A percentile compares a stretch with the other conserved stretches of the same genome.
phyloP scores from a whole-genome alignment of 2,329 filamentous ascomycete species.

The Alternaria triticimaculans region DNA sequence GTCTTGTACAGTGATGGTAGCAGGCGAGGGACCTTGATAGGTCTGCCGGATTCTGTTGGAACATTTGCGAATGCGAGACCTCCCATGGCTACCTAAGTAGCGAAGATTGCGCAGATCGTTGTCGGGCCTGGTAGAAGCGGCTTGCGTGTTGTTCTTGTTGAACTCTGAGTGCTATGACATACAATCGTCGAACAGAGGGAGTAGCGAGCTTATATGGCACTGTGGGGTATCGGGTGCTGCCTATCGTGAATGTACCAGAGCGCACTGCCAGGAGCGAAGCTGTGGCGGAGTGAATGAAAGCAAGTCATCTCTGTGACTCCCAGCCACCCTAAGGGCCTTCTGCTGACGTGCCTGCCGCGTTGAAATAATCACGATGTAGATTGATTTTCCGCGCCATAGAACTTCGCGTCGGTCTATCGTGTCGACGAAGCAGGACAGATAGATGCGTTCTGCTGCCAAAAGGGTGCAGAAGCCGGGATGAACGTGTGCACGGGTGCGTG shows the following conservation, averaged over 20 bases:
- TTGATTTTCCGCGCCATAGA: background rate
- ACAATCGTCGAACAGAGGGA: background rate
- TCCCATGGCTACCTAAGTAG: constrained; percentile 61
- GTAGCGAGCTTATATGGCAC: background rate
- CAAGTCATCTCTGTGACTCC: background rate
- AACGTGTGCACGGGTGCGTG: background rate
- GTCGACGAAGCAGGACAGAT: background rate
- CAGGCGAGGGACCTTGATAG: constrained; percentile 71
- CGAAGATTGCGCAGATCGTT: background rate
- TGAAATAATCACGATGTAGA: background rate
- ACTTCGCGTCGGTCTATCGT: background rate
- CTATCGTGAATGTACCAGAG: background rate
- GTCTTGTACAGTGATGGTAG: constrained; percentile 61
- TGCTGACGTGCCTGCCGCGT: background rate
- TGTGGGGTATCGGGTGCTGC: background rate
- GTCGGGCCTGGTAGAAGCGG: background rate
- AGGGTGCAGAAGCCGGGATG: background rate
- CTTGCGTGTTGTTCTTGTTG: background rate
- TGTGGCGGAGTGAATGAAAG: background rate
- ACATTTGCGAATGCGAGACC: constrained; percentile 54
- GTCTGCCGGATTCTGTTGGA: constrained; percentile 47
- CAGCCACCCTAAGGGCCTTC: background rate
- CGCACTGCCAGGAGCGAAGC: background rate
- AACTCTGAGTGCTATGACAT: background rate
- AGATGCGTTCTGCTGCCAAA: background rate